Evolutionary conservation across 768 basidiomycete genomes (phyloP).

Genomic region (Podaxis sp.): DNA sequence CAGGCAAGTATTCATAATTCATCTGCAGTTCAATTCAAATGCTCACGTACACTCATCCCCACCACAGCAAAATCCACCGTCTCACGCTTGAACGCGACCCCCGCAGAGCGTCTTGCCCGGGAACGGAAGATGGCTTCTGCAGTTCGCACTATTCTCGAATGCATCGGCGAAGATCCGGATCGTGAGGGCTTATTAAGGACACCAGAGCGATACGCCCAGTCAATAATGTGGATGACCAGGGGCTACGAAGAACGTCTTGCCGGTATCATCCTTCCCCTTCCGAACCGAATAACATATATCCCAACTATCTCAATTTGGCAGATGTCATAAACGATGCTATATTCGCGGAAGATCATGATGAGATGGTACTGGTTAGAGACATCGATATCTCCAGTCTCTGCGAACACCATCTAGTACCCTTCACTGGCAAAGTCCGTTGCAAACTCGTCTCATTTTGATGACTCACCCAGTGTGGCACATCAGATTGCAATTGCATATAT

Average conservation of each 20-base stretch:
- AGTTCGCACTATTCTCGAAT: constrained; percentile 90
- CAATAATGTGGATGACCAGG: constrained; percentile 98
- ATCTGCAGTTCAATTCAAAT: not conserved
- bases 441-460: constrained; percentile 19
- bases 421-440: constrained; percentile 86
- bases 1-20: constrained; percentile 51
- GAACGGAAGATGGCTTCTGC: constrained; percentile 80
- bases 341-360: constrained; percentile 98
- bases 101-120: constrained; percentile 67
- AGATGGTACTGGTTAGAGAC: constrained; percentile 98
- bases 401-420: constrained; percentile 98
- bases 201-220: constrained; percentile 94
- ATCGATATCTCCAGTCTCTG: constrained; percentile 97
- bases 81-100: constrained; percentile 77
- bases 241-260: constrained; percentile 96
- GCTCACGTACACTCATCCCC: constrained; percentile 1
- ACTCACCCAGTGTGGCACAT: not conserved
- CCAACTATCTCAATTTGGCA: constrained; percentile 30
- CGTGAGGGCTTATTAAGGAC: constrained; percentile 91
- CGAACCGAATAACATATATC: constrained; percentile 16
- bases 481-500: constrained; percentile 98
- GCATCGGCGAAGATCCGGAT: constrained; percentile 97
- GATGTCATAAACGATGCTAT: constrained; percentile 99
- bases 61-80: constrained; percentile 84
- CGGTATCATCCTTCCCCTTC: constrained; percentile 48